Evolutionary conservation across 805 yeast genomes (phyloP).

Genomic region (Jamesozyma jinghongensis): DNA sequence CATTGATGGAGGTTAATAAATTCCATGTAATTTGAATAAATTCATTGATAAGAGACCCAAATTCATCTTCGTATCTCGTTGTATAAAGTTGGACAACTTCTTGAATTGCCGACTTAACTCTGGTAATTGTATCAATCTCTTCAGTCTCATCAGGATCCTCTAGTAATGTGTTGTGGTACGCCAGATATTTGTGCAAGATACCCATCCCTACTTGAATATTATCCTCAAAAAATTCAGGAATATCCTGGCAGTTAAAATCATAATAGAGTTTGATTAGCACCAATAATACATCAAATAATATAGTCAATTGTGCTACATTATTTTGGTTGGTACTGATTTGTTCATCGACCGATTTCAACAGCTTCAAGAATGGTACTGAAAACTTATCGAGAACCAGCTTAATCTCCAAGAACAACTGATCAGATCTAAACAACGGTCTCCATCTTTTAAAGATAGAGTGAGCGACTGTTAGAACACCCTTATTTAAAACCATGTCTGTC

Average conservation of each 20-base stretch:
- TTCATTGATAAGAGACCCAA: conserved; percentile 63
- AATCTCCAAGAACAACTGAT: conserved; percentile 81
- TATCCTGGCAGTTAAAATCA: conserved; percentile 94
- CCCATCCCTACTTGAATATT: conserved; percentile 68
- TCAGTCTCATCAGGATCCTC: conserved; percentile 48
- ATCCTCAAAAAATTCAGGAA: conserved; percentile 97
- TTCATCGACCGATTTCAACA: conserved; percentile 59
- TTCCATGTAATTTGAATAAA: conserved; percentile 82
- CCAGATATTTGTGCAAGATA: conserved; percentile 71
- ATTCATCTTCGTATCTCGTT: conserved; percentile 85
- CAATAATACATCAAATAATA: conserved; percentile 61
- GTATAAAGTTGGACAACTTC: conserved; percentile 81
- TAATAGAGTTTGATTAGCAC: conserved; percentile 73
- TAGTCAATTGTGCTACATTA: conserved; percentile 43
- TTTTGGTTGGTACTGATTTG: conserved; percentile 41
- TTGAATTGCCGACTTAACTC: conserved; percentile 71
- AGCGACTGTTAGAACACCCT: conserved; percentile 83
- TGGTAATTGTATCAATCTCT: conserved; percentile 60
- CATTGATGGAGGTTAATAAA: conserved; percentile 53
- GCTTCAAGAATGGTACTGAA: conserved; percentile 64
- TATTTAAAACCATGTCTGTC: conserved; percentile 63
- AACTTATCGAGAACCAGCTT: conserved; percentile 79
- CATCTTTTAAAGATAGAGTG: conserved; percentile 94
- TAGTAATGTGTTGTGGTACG: conserved; percentile 46
- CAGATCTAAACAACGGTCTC: conserved; percentile 90